phyloP scores from a whole-genome alignment of 805 yeast genomes.

The Wickerhamiella sergipiensis region DNA sequence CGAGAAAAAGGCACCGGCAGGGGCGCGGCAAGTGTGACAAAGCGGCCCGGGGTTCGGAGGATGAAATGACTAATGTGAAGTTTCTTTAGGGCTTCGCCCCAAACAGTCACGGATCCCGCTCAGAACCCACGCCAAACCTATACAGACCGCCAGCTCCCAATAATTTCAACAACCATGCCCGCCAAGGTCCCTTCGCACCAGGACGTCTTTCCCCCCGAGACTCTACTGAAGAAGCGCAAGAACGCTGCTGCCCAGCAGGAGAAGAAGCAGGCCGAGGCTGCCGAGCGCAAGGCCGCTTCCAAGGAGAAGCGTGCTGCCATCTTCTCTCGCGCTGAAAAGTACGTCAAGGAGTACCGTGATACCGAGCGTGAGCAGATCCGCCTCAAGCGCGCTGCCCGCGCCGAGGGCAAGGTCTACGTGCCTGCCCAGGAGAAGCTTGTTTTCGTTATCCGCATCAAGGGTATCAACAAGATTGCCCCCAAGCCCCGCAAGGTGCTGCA shows the following conservation, averaged over 20 bases:
- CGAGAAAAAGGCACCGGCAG: too few relatives aligned
- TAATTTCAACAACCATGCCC: conserved; percentile 4
- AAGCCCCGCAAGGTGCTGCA: conserved; percentile 97
- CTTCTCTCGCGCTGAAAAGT: conserved; percentile 92
- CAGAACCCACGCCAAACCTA: background rate
- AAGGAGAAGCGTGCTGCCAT: conserved; percentile 34
- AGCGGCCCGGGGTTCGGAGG: too few relatives aligned
- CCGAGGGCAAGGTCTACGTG: conserved; percentile 84
- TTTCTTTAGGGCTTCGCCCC: background rate
- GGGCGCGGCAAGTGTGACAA: too few relatives aligned
- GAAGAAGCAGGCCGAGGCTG: conserved; percentile 38
- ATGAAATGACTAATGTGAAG: too few relatives aligned
- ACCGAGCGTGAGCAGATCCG: conserved; percentile 80
- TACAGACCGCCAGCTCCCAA: background rate
- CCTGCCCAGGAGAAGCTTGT: conserved; percentile 91
- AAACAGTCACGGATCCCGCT: background rate
- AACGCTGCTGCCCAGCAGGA: conserved; percentile 43
- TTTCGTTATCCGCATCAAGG: conserved; percentile 96
- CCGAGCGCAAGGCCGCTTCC: conserved; percentile 25
- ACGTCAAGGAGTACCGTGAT: conserved; percentile 86
- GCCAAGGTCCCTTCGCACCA: conserved; percentile 11
- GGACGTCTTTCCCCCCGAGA: conserved; percentile 36
- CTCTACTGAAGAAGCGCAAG: conserved; percentile 46
- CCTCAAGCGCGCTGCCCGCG: conserved; percentile 77
- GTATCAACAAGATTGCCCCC: conserved; percentile 97